Conservation (phyloP, 2,329 filamentous ascomycete species). For the Uncinocarpus reesii region DNA sequence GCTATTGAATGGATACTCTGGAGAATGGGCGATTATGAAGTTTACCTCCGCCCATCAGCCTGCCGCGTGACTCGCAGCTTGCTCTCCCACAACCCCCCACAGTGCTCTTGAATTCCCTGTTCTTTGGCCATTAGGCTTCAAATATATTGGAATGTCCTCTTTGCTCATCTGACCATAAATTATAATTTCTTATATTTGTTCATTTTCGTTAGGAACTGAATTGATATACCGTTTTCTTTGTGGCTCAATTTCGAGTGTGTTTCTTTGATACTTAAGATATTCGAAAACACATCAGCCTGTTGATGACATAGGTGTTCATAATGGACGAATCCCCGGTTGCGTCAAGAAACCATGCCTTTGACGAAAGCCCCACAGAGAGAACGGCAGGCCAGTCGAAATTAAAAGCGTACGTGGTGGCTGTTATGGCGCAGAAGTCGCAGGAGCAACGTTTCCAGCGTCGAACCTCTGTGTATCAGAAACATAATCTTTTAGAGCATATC, state of each 20-base stretch:
- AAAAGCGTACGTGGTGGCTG: slow-evolving; percentile 13
- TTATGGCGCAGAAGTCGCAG: slow-evolving; percentile 10
- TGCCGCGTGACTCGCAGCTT: not conserved
- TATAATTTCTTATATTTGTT: too few species aligned
- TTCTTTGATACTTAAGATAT: not conserved
- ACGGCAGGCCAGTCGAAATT: slow-evolving; percentile 4
- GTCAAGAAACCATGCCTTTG: slow-evolving; percentile 8
- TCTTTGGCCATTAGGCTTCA: too few species aligned
- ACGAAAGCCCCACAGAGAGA: not conserved
- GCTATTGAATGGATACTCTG: too few species aligned
- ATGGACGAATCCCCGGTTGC: not conserved
- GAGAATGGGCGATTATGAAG: slow-evolving; percentile 1
- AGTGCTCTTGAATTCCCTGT: not conserved
- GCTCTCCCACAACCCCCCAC: not conserved
- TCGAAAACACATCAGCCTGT: not conserved
- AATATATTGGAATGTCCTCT: too few species aligned
- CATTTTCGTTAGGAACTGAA: too few species aligned
- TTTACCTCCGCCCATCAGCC: not conserved
- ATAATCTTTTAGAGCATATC: slow-evolving; percentile 25
- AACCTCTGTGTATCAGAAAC: slow-evolving; percentile 27
- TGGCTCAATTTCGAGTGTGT: too few species aligned
- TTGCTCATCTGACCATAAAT: too few species aligned
- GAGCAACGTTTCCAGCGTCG: slow-evolving; percentile 23
- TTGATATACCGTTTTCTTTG: not conserved
- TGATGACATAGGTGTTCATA: not conserved